Base-by-base conservation (phyloP, 208 protist genomes). In the Perkinsela sp. region DNA sequence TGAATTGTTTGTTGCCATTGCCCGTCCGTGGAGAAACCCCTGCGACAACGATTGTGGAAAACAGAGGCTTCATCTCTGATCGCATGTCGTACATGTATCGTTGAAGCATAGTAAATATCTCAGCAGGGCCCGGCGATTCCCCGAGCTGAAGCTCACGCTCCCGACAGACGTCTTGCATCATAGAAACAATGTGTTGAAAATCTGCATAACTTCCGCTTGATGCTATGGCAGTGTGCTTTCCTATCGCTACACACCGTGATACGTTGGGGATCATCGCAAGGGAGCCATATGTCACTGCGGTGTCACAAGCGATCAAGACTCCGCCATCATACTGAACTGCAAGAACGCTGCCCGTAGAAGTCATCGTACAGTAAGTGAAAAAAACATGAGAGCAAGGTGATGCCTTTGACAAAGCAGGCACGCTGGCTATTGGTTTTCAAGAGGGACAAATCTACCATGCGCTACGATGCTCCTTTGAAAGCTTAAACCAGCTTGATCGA, bases 251-350 rank as follows among this genome's bases (percentile, higher is more conserved):
- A 16, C 96, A 80, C 40, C 95, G 86, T 29, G 83, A 79, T 40
- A 96, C 85, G 48, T 82, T 84, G 6, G 86, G 85, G 83, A 93
- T 97, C 71, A 94, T 93, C 13, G 93, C 93, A 30, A 97, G 74
- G 2, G 87, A 94, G 31, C 95, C 95, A 75, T 98, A 98, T 48
- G 93, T 96, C n/a, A 87, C 79, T 32, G 96, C 82, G 28, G 93
- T 97, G 76, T 98, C 95, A 1, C 83, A 75, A 29, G 90, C 91
- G 48, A 98, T 75, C 31, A 96, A 75, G 22, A 98, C 93, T 68
- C 95, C 95, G 72, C 85, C 94, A 69, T 94, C 89, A 79, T 94
- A 98, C 83, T 96, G 95, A 67, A 98, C 76, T 32, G 77, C 95
- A 71, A 97, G 74, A n/a, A 98, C 89, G 66, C 89, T 94, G 13